A percentile compares a stretch with the other conserved stretches of the same genome.
Evolutionary conservation across 73 alveolate genomes (phyloP).

Genomic region (Blepharisma stoltei): DNA sequence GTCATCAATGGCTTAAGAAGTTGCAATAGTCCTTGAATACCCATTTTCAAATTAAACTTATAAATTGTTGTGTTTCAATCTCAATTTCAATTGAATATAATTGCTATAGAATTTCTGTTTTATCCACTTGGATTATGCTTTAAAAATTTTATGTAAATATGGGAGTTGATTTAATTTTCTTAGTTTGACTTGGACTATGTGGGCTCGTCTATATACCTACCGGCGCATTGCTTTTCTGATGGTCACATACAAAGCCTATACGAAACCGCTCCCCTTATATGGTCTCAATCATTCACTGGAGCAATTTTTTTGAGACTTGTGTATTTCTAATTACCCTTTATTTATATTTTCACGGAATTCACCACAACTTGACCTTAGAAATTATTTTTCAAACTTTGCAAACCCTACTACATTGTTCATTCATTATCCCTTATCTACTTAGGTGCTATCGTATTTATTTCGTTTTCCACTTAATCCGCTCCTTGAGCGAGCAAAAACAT

Average conservation of each 20-base stretch:
- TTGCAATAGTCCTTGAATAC: conserved; percentile 76
- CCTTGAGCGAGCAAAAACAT: too few species aligned
- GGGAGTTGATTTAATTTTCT: too few species aligned
- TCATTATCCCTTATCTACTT: conserved; percentile 2
- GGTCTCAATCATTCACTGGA: conserved; percentile 13
- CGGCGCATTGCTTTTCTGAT: too few species aligned
- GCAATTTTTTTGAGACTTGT: conserved; percentile 20
- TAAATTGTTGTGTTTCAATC: too few species aligned
- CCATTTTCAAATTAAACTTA: conserved; percentile 49
- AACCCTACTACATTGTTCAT: neutral
- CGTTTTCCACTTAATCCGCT: neutral
- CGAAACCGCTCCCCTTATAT: conserved; percentile 11
- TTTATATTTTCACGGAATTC: neutral
- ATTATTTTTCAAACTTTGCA: neutral
- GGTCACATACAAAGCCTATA: conserved; percentile 6
- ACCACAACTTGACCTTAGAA: neutral
- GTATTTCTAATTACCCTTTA: neutral
- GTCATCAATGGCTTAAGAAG: conserved; percentile 72
- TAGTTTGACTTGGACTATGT: too few species aligned
- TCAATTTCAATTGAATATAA: too few species aligned
- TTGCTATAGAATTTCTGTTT: too few species aligned
- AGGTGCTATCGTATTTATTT: conserved; percentile 24
- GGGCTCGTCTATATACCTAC: too few species aligned
- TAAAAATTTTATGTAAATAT: too few species aligned
- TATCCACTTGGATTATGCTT: too few species aligned